These are phyloP conservation scores for Termitomyces heimii DNA, from an alignment of 768 basidiomycete genomes.

Conservation along the genomic window DNA sequence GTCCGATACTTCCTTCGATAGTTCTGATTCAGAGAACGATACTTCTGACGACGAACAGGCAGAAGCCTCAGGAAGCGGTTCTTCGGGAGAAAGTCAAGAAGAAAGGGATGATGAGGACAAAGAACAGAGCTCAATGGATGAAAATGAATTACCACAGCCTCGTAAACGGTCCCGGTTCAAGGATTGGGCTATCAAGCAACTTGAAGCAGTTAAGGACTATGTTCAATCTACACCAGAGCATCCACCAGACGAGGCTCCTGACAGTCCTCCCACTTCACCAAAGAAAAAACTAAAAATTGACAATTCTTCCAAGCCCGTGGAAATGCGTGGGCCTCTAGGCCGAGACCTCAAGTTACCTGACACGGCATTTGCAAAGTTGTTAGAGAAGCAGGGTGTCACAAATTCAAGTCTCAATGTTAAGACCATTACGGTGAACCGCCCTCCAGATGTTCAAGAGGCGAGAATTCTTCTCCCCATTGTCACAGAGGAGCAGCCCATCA, in stretches of 20 bases:
- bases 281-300: conserved; percentile 46
- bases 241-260: conserved; percentile 3
- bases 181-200: conserved; percentile 82
- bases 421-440: conserved; percentile 52
- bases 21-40: conserved; percentile 73
- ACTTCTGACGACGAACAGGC: conserved; percentile 16
- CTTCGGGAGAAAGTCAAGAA: neutral
- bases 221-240: conserved; percentile 15
- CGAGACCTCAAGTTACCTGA: conserved; percentile 60
- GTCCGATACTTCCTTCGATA: conserved; percentile 68
- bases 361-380: conserved; percentile 55
- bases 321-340: conserved; percentile 79
- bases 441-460: conserved; percentile 66
- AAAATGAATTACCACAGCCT: conserved; percentile 17
- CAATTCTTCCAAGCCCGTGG: conserved; percentile 19
- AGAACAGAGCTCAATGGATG: conserved; percentile 12
- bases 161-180: conserved; percentile 66
- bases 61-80: conserved; percentile 5
- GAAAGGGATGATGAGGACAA: conserved; percentile 17
- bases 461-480: conserved; percentile 83
- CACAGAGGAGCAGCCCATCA: conserved; percentile 89
- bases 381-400: conserved; percentile 18
- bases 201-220: conserved; percentile 43
- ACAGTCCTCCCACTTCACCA: conserved; percentile 22
- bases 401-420: conserved; percentile 27